Conservation (phyloP, 345 rosid species). For the Eucalyptus guilfoylei region DNA sequence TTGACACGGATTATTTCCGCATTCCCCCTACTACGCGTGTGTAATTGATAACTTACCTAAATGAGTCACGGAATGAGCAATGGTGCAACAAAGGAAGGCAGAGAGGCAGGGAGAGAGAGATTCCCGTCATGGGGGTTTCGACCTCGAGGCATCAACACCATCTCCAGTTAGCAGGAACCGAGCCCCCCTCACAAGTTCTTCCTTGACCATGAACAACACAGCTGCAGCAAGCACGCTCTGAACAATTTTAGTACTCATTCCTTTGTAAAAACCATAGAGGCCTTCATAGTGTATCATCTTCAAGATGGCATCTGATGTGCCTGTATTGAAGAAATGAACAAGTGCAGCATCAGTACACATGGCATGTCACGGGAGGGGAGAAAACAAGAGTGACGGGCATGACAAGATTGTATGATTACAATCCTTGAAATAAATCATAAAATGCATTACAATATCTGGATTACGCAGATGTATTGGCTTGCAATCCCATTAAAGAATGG, state of each 20-base stretch:
- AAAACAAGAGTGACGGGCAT: neutral
- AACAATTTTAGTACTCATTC: constrained; percentile 82
- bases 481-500: neutral
- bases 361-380: neutral
- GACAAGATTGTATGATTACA: neutral
- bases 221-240: constrained; percentile 97
- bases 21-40: neutral
- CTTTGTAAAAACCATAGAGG: constrained; percentile 74
- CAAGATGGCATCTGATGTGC: constrained; percentile 73
- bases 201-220: constrained; percentile 86
- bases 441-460: neutral
- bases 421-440: neutral
- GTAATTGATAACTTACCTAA: neutral
- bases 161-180: constrained; percentile 37
- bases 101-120: neutral
- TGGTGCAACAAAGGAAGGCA: neutral
- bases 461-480: neutral
- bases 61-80: neutral
- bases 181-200: constrained; percentile 74
- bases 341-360: neutral
- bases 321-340: constrained; percentile 9
- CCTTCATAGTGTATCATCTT: constrained; percentile 92
- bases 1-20: neutral
- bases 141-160: constrained; percentile 3
- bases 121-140: constrained; percentile 14